Percentiles rank a stretch among this genome's conserved stretches.
phyloP scores from a whole-genome alignment of 2,329 filamentous ascomycete genomes.

The Catunica adiposa region DNA sequence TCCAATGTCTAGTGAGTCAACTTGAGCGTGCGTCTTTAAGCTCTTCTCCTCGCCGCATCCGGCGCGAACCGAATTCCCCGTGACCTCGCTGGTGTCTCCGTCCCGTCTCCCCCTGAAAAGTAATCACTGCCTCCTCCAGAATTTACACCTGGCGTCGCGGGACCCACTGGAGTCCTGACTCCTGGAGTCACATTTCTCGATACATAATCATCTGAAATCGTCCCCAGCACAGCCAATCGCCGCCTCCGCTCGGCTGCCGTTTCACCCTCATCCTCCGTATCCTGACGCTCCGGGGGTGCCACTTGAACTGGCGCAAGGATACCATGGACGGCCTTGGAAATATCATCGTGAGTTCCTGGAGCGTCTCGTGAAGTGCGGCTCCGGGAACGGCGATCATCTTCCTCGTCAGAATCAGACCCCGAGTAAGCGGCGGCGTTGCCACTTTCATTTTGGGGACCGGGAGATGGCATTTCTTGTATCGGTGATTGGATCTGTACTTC shows the following conservation, averaged over 20 bases:
- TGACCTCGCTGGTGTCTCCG: conserved; percentile 16
- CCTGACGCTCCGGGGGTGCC: not conserved
- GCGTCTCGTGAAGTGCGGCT: not conserved
- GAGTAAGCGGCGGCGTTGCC: not conserved
- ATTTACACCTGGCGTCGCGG: not conserved
- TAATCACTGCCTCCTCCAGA: not conserved
- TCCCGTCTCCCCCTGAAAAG: conserved; percentile 21
- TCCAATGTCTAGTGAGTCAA: too few relatives aligned
- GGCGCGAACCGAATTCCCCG: not conserved
- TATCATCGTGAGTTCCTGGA: not conserved
- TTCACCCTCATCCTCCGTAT: conserved; percentile 47
- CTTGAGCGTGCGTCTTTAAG: too few relatives aligned
- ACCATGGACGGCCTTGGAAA: not conserved
- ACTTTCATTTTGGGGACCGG: not conserved
- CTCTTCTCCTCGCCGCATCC: not conserved
- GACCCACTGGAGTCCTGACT: not conserved
- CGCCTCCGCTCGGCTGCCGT: conserved; percentile 60
- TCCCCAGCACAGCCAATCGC: conserved; percentile 56
- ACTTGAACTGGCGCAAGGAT: not conserved
- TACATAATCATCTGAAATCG: conserved; percentile 28
- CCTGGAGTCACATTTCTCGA: not conserved
- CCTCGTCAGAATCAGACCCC: conserved; percentile 1
- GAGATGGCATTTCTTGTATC: too few relatives aligned
- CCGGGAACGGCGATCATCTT: not conserved
- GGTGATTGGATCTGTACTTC: too few relatives aligned